Evolutionary conservation across 306 rosid species (phyloP).

Genomic region (Abrus precatorius): DNA sequence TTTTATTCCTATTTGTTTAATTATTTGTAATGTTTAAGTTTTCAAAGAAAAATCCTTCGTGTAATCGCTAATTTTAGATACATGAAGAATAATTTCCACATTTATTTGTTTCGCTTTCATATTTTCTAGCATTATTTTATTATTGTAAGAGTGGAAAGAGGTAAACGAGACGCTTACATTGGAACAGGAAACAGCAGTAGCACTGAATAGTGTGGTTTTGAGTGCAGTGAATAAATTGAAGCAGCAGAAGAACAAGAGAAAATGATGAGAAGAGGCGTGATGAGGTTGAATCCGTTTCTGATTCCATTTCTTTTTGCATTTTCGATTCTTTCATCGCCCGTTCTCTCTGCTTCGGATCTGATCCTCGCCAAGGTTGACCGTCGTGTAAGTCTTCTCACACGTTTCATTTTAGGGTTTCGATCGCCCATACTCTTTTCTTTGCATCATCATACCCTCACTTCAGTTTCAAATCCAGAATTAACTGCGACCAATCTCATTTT

Average conservation of each 20-base stretch:
- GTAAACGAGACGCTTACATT: background rate
- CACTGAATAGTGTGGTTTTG: background rate
- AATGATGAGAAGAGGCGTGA: background rate
- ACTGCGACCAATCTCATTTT: background rate
- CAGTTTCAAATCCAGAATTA: background rate
- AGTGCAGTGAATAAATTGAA: constrained; percentile 43
- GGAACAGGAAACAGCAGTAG: background rate
- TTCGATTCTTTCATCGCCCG: constrained; percentile 64
- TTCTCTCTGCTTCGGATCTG: constrained; percentile 85
- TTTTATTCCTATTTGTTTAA: no score
- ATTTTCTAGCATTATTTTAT: background rate
- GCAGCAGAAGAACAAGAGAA: background rate
- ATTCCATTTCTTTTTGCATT: constrained; percentile 58
- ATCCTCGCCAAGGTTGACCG: constrained; percentile 92
- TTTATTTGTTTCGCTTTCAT: no score
- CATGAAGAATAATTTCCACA: no score
- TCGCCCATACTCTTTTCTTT: background rate
- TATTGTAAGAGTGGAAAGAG: background rate
- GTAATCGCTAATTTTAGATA: no score
- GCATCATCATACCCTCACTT: background rate
- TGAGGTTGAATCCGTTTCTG: constrained; percentile 62
- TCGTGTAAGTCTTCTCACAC: constrained; percentile 70
- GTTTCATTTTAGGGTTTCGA: constrained; percentile 50
- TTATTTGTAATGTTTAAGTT: no score
- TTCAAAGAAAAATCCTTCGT: no score